A percentile compares a stretch with the other conserved stretches of the same genome.
Conservation (phyloP, 768 basidiomycete species). For the Podaxis rugospora region DNA sequence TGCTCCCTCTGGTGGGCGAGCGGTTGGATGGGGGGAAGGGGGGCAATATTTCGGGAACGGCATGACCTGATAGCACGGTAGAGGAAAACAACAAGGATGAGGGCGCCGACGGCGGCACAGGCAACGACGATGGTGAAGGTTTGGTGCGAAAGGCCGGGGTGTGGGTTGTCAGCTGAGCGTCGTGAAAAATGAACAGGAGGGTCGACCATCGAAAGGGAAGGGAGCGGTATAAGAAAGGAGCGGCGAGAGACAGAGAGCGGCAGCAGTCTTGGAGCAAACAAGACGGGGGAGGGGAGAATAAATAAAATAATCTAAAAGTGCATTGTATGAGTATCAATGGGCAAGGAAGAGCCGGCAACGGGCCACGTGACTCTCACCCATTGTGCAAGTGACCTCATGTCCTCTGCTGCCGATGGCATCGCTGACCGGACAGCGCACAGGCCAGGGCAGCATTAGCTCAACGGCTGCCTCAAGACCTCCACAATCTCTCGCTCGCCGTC, state of each 20-base stretch:
- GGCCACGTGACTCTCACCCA: neutral
- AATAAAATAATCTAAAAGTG: neutral
- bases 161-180: neutral
- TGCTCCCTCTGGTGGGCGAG: slow-evolving; percentile 59
- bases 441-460: slow-evolving; percentile 16
- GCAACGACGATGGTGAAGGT: slow-evolving; percentile 50
- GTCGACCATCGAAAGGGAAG: neutral
- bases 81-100: slow-evolving; percentile 33
- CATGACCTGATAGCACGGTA: slow-evolving; percentile 31
- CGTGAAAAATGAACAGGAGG: neutral
- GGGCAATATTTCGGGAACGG: slow-evolving; percentile 29
- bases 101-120: slow-evolving; percentile 35
- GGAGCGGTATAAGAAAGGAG: neutral
- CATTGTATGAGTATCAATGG: neutral
- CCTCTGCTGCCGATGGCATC: neutral
- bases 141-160: slow-evolving; percentile 24
- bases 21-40: slow-evolving; percentile 63
- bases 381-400: neutral
- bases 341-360: neutral
- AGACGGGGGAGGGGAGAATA: neutral
- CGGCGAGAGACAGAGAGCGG: neutral
- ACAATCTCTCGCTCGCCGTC: slow-evolving; percentile 45
- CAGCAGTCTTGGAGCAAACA: neutral
- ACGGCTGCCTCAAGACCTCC: slow-evolving; percentile 20
- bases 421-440: neutral